Evolutionary conservation across 345 rosid genomes (phyloP), one percentile per base, ranked within the genome.

Genomic region (Arabis alpina): DNA sequence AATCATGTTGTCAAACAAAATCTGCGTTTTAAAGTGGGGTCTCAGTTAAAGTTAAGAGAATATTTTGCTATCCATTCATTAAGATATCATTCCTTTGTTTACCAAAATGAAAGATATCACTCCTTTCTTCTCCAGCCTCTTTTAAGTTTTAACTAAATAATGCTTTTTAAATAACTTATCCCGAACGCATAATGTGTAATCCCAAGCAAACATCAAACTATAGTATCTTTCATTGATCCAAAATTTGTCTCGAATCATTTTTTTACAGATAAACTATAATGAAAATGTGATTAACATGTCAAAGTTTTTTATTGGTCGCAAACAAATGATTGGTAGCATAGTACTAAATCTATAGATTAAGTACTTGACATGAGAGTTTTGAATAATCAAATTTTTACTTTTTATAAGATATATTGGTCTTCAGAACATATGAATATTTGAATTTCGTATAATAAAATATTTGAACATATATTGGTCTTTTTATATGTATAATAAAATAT

Each of bases 81-180:
- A 65, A 73, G 71, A 73, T 73, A 64, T 64, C 71, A 56, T 72
- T 64, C 76, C 59, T 54, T 72, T 64, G 34, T 48, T 64, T 47
- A 55, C 52, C 58, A 47, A 64, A 50, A 54, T 42, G 12, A 14
- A 55, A 64, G 34, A 55, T 39, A 55, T 39, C 36, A 49, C n/a
- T 64, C 53, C 32, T 56, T 64, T 73, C 65, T 72, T 64, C 56
- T 54, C 55, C 43, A 13, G 55, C 10, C 13, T 39, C 19, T 47
- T 19, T 19, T 64, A 51, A 64, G n/a, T 47, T 19, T 19, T 64
- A 51, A 64, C 52, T 15, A 55, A 39, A 47, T 15, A 55, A 19
- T 54, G 54, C 10, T 45, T 63, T 43, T 36, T 64, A 13, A 47
- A 49, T 64, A 54, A 64, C 57, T 39, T 72, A 72, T 64, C 24